Conservation (phyloP, 148 eudicot species). For the Mesembryanthemum crystallinum region DNA sequence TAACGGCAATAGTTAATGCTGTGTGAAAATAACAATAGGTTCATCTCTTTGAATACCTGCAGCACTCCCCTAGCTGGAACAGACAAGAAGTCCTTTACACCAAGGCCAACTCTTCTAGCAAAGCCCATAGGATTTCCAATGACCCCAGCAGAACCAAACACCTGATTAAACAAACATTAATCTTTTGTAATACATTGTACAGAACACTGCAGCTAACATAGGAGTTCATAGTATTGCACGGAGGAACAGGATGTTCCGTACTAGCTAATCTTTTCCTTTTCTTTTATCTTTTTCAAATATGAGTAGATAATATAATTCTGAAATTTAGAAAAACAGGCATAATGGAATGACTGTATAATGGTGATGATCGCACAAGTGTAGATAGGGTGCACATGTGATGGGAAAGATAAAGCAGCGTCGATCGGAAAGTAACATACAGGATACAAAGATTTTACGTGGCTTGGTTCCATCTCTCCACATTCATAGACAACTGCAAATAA, state of each 20-base stretch:
- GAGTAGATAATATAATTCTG: too few relatives aligned
- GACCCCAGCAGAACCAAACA: constrained; percentile 98
- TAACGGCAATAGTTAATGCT: not conserved
- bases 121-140: constrained; percentile 98
- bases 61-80: constrained; percentile 77
- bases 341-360: too few relatives aligned
- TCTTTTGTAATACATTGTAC: not conserved
- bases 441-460: too few relatives aligned
- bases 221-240: not conserved
- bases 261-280: not conserved
- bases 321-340: too few relatives aligned
- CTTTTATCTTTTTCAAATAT: not conserved
- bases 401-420: too few relatives aligned
- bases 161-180: constrained; percentile 36
- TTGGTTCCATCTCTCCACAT: too few relatives aligned
- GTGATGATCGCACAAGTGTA: too few relatives aligned
- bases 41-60: constrained; percentile 48
- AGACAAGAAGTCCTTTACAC: constrained; percentile 87
- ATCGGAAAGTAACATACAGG: too few relatives aligned
- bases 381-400: too few relatives aligned
- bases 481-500: too few relatives aligned
- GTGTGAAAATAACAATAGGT: constrained; percentile 8
- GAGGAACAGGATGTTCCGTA: not conserved
- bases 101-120: constrained; percentile 86
- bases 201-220: not conserved